Evolutionary conservation across 768 basidiomycete genomes (phyloP).

Genomic region (Podaxis sp.): DNA sequence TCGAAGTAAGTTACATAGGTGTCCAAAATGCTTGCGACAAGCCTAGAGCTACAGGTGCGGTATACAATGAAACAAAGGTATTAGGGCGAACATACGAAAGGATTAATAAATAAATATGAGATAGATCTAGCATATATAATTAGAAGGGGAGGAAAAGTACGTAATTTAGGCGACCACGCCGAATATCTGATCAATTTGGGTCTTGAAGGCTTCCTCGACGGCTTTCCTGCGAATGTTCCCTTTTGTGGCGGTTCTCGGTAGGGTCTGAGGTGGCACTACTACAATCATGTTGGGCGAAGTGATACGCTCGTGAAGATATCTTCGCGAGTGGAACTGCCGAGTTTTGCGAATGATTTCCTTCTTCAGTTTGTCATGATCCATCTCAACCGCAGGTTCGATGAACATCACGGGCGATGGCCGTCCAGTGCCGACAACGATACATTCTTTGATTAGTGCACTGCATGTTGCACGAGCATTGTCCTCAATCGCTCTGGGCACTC

Average conservation of each 20-base stretch:
- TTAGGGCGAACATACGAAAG: neutral
- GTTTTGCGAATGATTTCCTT: constrained; percentile 72
- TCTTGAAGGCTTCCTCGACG: constrained; percentile 64
- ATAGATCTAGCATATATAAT: neutral
- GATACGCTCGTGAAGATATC: constrained; percentile 81
- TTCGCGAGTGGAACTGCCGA: constrained; percentile 66
- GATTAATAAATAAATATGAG: neutral
- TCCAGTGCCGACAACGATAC: constrained; percentile 74
- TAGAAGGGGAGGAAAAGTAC: neutral
- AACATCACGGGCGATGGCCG: constrained; percentile 77
- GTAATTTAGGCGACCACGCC: constrained; percentile 9
- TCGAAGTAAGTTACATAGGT: neutral
- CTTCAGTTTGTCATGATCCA: constrained; percentile 58
- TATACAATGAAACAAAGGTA: neutral
- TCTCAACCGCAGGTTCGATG: constrained; percentile 57
- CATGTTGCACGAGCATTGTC: constrained; percentile 71
- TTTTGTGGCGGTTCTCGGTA: constrained; percentile 78
- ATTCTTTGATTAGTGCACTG: constrained; percentile 61
- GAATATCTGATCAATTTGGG: constrained; percentile 59
- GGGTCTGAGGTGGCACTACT: constrained; percentile 57
- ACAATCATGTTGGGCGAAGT: constrained; percentile 60
- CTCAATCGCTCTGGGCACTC: constrained; percentile 53
- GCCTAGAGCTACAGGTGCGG: constrained; percentile 9
- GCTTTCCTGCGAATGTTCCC: constrained; percentile 78
- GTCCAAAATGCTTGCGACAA: neutral